A percentile compares a stretch with the other conserved stretches of the same genome.
Conservation (phyloP, 345 rosid genomes). For the Citrus maxima region DNA sequence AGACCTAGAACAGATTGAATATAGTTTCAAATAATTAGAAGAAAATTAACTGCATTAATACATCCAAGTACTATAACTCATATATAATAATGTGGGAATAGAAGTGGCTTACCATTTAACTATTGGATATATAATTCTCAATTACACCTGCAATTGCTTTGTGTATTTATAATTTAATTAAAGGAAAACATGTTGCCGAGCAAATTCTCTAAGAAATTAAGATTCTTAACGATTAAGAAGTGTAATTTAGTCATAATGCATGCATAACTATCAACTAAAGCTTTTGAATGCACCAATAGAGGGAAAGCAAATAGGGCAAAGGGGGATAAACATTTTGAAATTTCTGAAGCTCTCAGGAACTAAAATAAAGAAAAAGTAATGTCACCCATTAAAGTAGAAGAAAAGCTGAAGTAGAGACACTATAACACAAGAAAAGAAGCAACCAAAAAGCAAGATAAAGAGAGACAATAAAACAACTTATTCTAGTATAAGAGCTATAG, state of each 20-base stretch:
- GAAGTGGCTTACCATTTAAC: not conserved
- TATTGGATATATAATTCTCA: too few species aligned
- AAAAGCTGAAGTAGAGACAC: slow-evolving; percentile 22
- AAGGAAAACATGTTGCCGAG: too few species aligned
- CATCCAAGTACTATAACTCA: too few species aligned
- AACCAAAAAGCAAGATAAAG: slow-evolving; percentile 1
- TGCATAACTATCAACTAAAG: not conserved
- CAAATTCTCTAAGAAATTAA: slow-evolving; percentile 7
- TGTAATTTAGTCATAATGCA: slow-evolving; percentile 9
- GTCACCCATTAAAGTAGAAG: slow-evolving; percentile 23
- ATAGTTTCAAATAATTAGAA: too few species aligned
- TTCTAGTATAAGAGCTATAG: not conserved
- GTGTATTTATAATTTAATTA: not conserved
- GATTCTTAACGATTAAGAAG: slow-evolving; percentile 48
- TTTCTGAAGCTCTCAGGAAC: slow-evolving; percentile 21
- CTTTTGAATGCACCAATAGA: slow-evolving; percentile 9
- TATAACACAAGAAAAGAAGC: slow-evolving; percentile 28
- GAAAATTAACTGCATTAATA: too few species aligned
- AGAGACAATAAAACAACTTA: not conserved
- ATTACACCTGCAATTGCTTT: not conserved
- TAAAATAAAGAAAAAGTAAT: slow-evolving; percentile 27
- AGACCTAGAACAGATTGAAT: not conserved
- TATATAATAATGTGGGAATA: not conserved
- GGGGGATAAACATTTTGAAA: slow-evolving; percentile 29
- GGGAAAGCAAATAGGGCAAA: slow-evolving; percentile 22